Percentiles rank a stretch among this genome's conserved stretches.
phyloP scores from a whole-genome alignment of 352 stramenopile genomes.

The Peronospora belbahrii region DNA sequence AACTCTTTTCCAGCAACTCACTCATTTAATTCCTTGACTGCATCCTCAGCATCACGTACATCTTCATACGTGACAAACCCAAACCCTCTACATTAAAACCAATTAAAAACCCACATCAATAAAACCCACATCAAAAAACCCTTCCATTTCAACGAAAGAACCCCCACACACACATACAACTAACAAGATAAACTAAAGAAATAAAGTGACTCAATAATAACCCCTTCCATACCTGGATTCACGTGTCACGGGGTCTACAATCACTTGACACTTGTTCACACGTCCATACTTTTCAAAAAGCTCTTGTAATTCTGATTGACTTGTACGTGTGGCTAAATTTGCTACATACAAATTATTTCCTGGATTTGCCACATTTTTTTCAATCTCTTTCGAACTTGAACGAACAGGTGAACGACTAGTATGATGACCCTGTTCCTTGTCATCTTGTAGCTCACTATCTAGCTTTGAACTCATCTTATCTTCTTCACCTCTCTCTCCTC shows the following conservation, averaged over 20 bases:
- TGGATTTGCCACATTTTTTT: constrained; percentile 33
- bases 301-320: constrained; percentile 56
- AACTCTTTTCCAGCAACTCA: constrained; percentile 29
- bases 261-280: constrained; percentile 72
- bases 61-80: constrained; percentile 78
- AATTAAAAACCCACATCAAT: neutral
- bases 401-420: constrained; percentile 33
- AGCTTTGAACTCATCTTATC: constrained; percentile 10
- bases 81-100: constrained; percentile 44
- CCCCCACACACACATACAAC: too few species aligned
- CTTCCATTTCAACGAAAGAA: too few species aligned
- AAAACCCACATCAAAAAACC: too few species aligned
- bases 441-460: constrained; percentile 1
- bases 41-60: constrained; percentile 62
- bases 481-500: constrained; percentile 10
- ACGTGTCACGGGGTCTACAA: constrained; percentile 65
- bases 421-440: constrained; percentile 6
- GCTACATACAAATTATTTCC: constrained; percentile 82
- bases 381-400: constrained; percentile 8
- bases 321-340: constrained; percentile 49
- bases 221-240: constrained; percentile 42
- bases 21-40: constrained; percentile 75
- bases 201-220: too few species aligned
- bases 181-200: too few species aligned
- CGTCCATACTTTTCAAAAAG: constrained; percentile 69